Percentiles rank a stretch among this genome's conserved stretches.
Conservation (phyloP, 2,329 filamentous ascomycete species). For the Beauveria brongniartii region DNA sequence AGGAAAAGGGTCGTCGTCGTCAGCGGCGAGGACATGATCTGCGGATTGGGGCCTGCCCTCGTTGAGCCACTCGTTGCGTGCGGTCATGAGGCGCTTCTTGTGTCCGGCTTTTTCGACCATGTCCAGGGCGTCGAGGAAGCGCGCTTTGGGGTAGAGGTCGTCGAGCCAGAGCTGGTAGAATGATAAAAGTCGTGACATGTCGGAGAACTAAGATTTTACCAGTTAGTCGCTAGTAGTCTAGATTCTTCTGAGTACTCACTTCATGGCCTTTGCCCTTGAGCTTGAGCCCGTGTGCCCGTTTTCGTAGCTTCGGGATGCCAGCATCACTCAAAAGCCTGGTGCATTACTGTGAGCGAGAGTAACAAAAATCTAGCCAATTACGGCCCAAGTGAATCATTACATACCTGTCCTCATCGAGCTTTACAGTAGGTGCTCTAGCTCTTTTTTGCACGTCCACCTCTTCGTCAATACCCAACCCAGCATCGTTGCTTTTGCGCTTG, state of each 20-base stretch:
- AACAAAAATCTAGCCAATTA: neutral
- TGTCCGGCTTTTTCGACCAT: slow-evolving; percentile 95
- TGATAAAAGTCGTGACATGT: slow-evolving; percentile 71
- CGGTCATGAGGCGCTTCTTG: slow-evolving; percentile 66
- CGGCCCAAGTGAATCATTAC: neutral
- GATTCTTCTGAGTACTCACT: slow-evolving; percentile 33
- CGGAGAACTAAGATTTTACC: slow-evolving; percentile 56
- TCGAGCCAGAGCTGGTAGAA: slow-evolving; percentile 97
- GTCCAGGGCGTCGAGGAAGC: slow-evolving; percentile 77
- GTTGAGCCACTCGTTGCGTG: slow-evolving; percentile 76
- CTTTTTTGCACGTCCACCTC: slow-evolving; percentile 77
- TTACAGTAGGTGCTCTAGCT: slow-evolving; percentile 62
- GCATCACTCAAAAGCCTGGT: slow-evolving; percentile 68
- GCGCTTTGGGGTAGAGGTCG: slow-evolving; percentile 88
- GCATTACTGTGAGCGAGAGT: neutral
- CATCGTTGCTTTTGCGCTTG: slow-evolving; percentile 41
- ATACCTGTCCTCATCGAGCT: slow-evolving; percentile 75
- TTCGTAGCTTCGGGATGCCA: slow-evolving; percentile 76
- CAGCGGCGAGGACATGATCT: slow-evolving; percentile 17
- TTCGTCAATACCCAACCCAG: slow-evolving; percentile 70
- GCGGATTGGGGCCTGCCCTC: slow-evolving; percentile 52
- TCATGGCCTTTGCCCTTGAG: slow-evolving; percentile 94
- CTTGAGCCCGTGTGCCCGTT: slow-evolving; percentile 61
- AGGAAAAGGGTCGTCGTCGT: slow-evolving; percentile 19
- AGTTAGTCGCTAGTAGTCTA: neutral